phyloP scores from a whole-genome alignment of 1,139 yeast species.

The Candida sp. region DNA sequence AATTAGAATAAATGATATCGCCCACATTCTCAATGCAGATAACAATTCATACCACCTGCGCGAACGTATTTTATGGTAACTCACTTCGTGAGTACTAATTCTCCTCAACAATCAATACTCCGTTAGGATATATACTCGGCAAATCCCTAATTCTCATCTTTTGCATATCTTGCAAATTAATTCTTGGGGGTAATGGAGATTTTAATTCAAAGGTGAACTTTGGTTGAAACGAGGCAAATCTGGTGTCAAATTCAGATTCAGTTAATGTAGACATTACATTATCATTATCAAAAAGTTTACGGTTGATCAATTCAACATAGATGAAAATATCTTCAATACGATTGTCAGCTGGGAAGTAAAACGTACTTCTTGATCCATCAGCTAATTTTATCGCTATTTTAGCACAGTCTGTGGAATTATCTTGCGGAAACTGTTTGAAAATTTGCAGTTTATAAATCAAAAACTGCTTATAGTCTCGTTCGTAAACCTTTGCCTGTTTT shows the following conservation, averaged over 20 bases:
- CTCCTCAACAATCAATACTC: slow-evolving; percentile 38
- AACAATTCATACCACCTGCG: too few relatives aligned
- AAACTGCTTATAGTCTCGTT: slow-evolving; percentile 24
- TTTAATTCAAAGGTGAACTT: slow-evolving; percentile 28
- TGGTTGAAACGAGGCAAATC: slow-evolving; percentile 22
- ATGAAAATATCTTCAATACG: slow-evolving; percentile 57
- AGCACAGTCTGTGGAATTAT: slow-evolving; percentile 21
- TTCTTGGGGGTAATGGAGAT: slow-evolving; percentile 41
- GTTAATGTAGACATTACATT: slow-evolving; percentile 42
- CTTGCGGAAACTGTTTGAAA: slow-evolving; percentile 4
- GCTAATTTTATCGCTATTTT: slow-evolving; percentile 58
- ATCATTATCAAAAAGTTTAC: slow-evolving; percentile 28
- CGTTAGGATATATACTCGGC: slow-evolving; percentile 39
- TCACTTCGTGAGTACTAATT: too few relatives aligned
- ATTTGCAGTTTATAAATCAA: slow-evolving; percentile 38
- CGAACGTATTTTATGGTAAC: too few relatives aligned
- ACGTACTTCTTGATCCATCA: slow-evolving; percentile 47
- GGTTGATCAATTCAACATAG: slow-evolving; percentile 44
- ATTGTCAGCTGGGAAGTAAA: slow-evolving; percentile 42
- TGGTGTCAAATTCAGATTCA: slow-evolving; percentile 16
- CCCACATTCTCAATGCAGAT: too few relatives aligned
- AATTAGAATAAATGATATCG: too few relatives aligned
- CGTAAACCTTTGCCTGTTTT: slow-evolving; percentile 21
- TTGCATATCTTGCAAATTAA: slow-evolving; percentile 22
- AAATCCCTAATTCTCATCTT: slow-evolving; percentile 23